phyloP scores from a whole-genome alignment of 768 basidiomycete genomes.

The Pleurotus djamor region DNA sequence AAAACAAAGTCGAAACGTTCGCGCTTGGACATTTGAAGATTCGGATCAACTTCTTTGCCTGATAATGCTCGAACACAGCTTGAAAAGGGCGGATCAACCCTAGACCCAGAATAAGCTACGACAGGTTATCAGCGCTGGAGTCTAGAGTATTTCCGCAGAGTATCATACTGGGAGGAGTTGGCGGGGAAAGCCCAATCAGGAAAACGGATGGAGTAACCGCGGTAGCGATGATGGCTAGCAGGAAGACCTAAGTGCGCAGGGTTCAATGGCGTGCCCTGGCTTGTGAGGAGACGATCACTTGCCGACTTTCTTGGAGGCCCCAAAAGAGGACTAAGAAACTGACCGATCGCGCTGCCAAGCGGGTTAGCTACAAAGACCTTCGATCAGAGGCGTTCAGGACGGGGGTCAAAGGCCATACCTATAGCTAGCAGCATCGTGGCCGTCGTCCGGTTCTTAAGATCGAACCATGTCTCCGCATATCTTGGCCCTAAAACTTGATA shows the following conservation, averaged over 20 bases:
- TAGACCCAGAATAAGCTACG: slow-evolving; percentile 67
- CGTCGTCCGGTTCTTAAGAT: slow-evolving; percentile 71
- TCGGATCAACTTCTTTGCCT: slow-evolving; percentile 37
- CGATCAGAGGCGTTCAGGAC: not conserved
- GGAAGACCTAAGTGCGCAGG: slow-evolving; percentile 32
- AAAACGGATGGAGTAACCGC: slow-evolving; percentile 57
- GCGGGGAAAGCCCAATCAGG: slow-evolving; percentile 59
- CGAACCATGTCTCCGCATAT: slow-evolving; percentile 86
- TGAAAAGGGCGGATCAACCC: slow-evolving; percentile 44
- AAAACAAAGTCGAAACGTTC: slow-evolving; percentile 75
- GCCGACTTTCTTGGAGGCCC: slow-evolving; percentile 59
- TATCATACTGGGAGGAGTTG: slow-evolving; percentile 70
- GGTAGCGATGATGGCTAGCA: slow-evolving; percentile 71
- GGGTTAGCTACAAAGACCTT: slow-evolving; percentile 54
- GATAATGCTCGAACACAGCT: slow-evolving; percentile 54
- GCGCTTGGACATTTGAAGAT: slow-evolving; percentile 55
- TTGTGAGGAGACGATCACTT: slow-evolving; percentile 20
- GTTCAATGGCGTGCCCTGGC: not conserved
- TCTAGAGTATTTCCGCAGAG: slow-evolving; percentile 11
- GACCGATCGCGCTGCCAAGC: slow-evolving; percentile 69
- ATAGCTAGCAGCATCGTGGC: slow-evolving; percentile 64
- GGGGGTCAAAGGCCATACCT: slow-evolving; percentile 23
- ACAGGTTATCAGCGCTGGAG: not conserved
- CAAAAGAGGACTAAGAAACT: slow-evolving; percentile 66
- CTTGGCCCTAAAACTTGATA: slow-evolving; percentile 79